Percentiles rank a stretch among this genome's conserved stretches.
phyloP scores from a whole-genome alignment of 352 stramenopile species.

The Pythium aristosporum region DNA sequence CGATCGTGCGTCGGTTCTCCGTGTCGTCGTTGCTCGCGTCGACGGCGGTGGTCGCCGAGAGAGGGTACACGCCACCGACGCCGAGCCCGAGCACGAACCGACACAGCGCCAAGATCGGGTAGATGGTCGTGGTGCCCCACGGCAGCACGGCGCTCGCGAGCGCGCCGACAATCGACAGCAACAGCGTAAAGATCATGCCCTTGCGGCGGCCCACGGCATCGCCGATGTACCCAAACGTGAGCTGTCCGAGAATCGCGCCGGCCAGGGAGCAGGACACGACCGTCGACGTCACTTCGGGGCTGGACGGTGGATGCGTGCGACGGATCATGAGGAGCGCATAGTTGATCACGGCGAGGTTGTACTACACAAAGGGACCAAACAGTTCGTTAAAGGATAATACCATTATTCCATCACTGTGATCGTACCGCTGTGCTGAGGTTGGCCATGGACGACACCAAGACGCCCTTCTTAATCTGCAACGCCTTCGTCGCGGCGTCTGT shows the following conservation, averaged over 20 bases:
- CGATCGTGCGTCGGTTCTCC: constrained; percentile 67
- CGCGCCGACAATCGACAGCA: constrained; percentile 66
- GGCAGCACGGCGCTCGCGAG: constrained; percentile 54
- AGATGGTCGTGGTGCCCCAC: constrained; percentile 55
- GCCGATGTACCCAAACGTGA: constrained; percentile 81
- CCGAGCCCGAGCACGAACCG: constrained; percentile 76
- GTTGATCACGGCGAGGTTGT: constrained; percentile 78
- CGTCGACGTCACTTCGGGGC: constrained; percentile 52
- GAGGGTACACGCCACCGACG: constrained; percentile 79
- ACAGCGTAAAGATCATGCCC: constrained; percentile 75
- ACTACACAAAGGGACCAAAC: constrained; percentile 29
- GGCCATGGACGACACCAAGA: constrained; percentile 69
- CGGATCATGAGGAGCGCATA: constrained; percentile 38
- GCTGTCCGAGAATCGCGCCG: constrained; percentile 74
- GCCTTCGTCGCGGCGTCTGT: neutral
- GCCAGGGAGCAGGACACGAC: constrained; percentile 51
- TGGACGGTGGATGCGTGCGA: constrained; percentile 50
- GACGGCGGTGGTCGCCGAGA: constrained; percentile 70
- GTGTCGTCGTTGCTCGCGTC: constrained; percentile 47
- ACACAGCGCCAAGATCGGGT: constrained; percentile 61
- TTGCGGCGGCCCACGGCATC: constrained; percentile 62
- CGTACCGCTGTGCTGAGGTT: constrained; percentile 80
- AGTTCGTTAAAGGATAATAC: neutral
- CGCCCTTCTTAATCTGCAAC: constrained; percentile 25
- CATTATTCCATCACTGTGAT: neutral